Percentiles rank a stretch among this genome's conserved stretches.
phyloP scores from a whole-genome alignment of 495 filamentous ascomycete genomes.

The Tetracladium setigerum region DNA sequence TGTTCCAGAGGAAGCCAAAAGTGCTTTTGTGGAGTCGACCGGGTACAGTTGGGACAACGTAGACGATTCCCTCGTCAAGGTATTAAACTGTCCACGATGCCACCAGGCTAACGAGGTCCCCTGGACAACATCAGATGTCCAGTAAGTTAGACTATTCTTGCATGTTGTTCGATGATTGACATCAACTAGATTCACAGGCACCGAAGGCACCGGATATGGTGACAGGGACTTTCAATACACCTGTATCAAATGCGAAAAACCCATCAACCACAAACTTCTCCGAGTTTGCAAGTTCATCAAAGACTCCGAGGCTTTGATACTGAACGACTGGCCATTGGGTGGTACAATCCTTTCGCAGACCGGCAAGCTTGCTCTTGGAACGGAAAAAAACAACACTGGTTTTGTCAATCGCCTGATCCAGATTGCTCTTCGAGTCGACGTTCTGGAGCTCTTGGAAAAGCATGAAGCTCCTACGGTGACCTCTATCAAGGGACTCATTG shows the following conservation, averaged over 20 bases:
- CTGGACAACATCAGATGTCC: slow-evolving; percentile 43
- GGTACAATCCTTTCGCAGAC: slow-evolving; percentile 49
- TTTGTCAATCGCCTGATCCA: slow-evolving; percentile 57
- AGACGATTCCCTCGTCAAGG: slow-evolving; percentile 39
- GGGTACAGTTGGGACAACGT: slow-evolving; percentile 51
- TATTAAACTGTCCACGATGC: slow-evolving; percentile 53
- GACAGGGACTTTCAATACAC: slow-evolving; percentile 46
- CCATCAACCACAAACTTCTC: slow-evolving; percentile 21
- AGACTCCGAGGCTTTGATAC: slow-evolving; percentile 21
- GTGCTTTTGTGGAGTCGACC: slow-evolving; percentile 43
- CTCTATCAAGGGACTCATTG: slow-evolving; percentile 34
- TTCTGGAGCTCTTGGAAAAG: slow-evolving; percentile 26
- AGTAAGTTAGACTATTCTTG: slow-evolving; percentile 9
- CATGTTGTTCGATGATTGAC: not conserved
- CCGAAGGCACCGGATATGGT: slow-evolving; percentile 50
- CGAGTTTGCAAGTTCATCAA: slow-evolving; percentile 21
- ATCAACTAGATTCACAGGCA: slow-evolving; percentile 3
- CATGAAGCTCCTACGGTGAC: slow-evolving; percentile 32
- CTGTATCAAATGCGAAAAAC: slow-evolving; percentile 25
- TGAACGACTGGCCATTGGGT: slow-evolving; percentile 21
- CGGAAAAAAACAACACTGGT: slow-evolving; percentile 21
- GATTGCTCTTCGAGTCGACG: slow-evolving; percentile 26
- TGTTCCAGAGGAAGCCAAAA: slow-evolving; percentile 35
- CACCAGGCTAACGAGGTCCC: slow-evolving; percentile 32
- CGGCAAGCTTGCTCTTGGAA: slow-evolving; percentile 25